Percentiles rank a stretch among this genome's conserved stretches.
Evolutionary conservation across 164 flowering plant genomes (phyloP).

Genomic region (Nelumbo lutea): DNA sequence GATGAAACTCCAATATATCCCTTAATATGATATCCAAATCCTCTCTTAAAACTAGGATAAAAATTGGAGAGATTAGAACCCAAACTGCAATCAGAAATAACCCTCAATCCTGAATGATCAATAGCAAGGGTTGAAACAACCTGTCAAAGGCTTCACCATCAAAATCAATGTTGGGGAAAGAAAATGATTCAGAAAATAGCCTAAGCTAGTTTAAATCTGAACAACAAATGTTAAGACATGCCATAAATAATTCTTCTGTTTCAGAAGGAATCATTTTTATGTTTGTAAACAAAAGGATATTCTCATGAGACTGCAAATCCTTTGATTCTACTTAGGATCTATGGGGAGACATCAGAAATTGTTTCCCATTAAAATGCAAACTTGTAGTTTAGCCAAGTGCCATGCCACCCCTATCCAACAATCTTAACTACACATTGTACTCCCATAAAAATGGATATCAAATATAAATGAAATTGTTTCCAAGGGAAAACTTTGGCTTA

Average conservation of each 20-base stretch:
- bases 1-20: no score
- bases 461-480: no score
- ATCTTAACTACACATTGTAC: no score
- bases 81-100: conserved; percentile 71
- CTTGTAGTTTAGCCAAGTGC: no score
- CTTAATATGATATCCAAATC: no score
- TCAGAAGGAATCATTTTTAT: neutral
- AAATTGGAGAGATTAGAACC: no score
- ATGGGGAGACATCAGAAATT: no score
- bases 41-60: no score
- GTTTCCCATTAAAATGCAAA: no score
- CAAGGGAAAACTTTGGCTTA: no score
- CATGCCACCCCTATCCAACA: no score
- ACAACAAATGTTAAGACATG: neutral
- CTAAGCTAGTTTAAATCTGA: neutral
- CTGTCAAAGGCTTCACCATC: conserved; percentile 33
- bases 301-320: neutral
- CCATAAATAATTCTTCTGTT: neutral
- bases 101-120: conserved; percentile 94
- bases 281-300: neutral
- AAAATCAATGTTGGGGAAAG: neutral
- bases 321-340: neutral
- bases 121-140: conserved; percentile 88
- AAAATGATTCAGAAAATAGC: neutral
- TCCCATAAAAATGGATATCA: no score